phyloP scores from a whole-genome alignment of 2,329 filamentous ascomycete genomes.

The Coniochaeta prunicola region DNA sequence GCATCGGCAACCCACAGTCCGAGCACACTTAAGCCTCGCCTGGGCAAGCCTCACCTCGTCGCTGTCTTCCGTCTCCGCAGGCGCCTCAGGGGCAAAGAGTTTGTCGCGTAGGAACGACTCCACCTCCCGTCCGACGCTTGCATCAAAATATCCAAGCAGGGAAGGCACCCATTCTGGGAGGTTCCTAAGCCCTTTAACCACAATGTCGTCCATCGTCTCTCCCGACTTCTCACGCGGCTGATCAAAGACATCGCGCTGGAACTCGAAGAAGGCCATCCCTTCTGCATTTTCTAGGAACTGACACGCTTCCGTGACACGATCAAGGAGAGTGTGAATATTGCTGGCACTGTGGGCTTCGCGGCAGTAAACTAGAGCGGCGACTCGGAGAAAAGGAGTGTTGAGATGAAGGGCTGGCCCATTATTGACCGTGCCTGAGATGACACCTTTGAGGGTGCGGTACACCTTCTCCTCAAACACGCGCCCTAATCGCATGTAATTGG shows the following conservation, averaged over 20 bases:
- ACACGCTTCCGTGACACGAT: slow-evolving; percentile 36
- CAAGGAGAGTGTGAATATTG: slow-evolving; percentile 30
- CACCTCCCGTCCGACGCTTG: slow-evolving; percentile 30
- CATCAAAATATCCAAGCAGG: slow-evolving; percentile 40
- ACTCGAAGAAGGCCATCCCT: slow-evolving; percentile 39
- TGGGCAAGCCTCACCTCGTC: slow-evolving; percentile 21
- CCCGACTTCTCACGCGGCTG: slow-evolving; percentile 19
- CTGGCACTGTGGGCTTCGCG: slow-evolving; percentile 26
- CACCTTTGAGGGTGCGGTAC: slow-evolving; percentile 42
- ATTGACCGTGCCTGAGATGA: slow-evolving; percentile 41
- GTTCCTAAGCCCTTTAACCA: slow-evolving; percentile 20
- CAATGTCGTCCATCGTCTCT: slow-evolving; percentile 18
- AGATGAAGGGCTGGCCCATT: slow-evolving; percentile 23
- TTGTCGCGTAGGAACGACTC: slow-evolving; percentile 35
- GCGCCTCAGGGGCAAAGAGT: slow-evolving; percentile 32
- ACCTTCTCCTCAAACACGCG: slow-evolving; percentile 44
- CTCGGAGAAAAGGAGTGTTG: slow-evolving; percentile 49
- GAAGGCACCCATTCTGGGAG: slow-evolving; percentile 43
- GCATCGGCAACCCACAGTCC: slow-evolving; percentile 34
- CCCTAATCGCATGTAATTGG: slow-evolving; percentile 46
- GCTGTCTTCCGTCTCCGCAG: slow-evolving; percentile 19
- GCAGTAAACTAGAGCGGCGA: slow-evolving; percentile 44
- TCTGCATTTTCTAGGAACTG: slow-evolving; percentile 37
- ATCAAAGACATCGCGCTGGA: slow-evolving; percentile 28
- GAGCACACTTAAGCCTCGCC: slow-evolving; percentile 26